phyloP scores from a whole-genome alignment of 768 basidiomycete species.

The Agrocybe chaxingu region DNA sequence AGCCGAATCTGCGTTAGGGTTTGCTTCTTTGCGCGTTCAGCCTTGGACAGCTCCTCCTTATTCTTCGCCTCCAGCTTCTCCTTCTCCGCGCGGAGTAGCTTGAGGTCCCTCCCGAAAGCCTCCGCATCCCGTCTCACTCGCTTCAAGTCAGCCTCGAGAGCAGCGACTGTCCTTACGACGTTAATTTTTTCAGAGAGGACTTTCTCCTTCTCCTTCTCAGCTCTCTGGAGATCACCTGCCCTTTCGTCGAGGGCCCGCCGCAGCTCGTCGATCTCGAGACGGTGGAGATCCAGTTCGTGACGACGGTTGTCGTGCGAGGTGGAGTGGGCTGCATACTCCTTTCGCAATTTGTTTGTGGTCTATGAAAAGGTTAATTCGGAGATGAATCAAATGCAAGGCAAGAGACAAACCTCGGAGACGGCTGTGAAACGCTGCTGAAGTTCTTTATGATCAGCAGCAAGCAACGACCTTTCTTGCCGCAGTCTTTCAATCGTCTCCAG shows the following conservation, averaged over 20 bases:
- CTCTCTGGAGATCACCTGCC: conserved; percentile 57
- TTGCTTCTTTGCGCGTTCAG: conserved; percentile 69
- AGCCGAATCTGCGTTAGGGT: conserved; percentile 61
- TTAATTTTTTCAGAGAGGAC: conserved; percentile 61
- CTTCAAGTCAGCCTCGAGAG: conserved; percentile 68
- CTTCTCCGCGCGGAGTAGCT: conserved; percentile 62
- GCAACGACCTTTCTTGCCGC: conserved; percentile 70
- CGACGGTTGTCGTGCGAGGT: conserved; percentile 69
- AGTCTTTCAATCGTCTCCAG: conserved; percentile 67
- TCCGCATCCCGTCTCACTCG: conserved; percentile 78
- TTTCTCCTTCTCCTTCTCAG: conserved; percentile 62
- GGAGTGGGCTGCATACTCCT: conserved; percentile 58
- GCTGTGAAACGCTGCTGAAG: conserved; percentile 68
- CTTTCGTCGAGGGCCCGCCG: conserved; percentile 60
- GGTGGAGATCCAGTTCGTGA: conserved; percentile 69
- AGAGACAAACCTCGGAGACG: conserved; percentile 55
- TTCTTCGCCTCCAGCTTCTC: conserved; percentile 54
- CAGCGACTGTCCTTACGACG: conserved; percentile 62
- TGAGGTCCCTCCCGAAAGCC: conserved; percentile 75
- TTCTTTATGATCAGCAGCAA: conserved; percentile 67
- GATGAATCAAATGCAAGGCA: not conserved
- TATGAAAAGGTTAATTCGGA: conserved; percentile 23
- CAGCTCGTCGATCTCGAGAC: conserved; percentile 76
- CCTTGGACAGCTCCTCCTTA: conserved; percentile 50
- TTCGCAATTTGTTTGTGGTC: conserved; percentile 50